Conservation (phyloP, 306 rosid genomes). For the Dryas octopetala region DNA sequence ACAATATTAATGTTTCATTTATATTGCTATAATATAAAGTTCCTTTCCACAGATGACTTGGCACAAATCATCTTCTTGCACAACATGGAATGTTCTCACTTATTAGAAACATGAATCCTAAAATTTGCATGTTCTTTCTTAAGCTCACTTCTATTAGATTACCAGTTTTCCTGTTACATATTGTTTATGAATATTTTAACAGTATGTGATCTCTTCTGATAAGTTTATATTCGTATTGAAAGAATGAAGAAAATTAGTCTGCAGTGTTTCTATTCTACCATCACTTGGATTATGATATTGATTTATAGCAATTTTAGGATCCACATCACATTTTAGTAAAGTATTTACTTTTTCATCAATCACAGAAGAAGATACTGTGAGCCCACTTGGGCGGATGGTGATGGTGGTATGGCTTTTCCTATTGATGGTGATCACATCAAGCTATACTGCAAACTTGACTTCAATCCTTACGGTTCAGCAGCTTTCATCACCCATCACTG, state of each 20-base stretch:
- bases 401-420: constrained; percentile 95
- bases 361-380: constrained; percentile 72
- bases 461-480: constrained; percentile 93
- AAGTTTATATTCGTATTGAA: not conserved
- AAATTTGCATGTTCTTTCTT: not conserved
- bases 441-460: constrained; percentile 94
- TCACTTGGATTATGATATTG: constrained; percentile 15
- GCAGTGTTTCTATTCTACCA: constrained; percentile 13
- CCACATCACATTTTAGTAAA: constrained; percentile 29
- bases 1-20: not conserved
- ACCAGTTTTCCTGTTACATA: not conserved
- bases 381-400: constrained; percentile 87
- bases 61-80: constrained; percentile 7
- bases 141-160: not conserved
- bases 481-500: constrained; percentile 82
- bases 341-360: constrained; percentile 32
- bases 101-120: not conserved
- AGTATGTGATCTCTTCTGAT: not conserved
- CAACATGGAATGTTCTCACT: not conserved
- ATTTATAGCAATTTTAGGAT: constrained; percentile 13
- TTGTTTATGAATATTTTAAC: not conserved
- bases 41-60: not conserved
- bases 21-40: not conserved
- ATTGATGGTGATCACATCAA: constrained; percentile 87
- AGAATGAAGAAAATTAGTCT: constrained; percentile 8